Evolutionary conservation across 2,329 filamentous ascomycete species (phyloP).

Genomic region (Alternaria sp.): DNA sequence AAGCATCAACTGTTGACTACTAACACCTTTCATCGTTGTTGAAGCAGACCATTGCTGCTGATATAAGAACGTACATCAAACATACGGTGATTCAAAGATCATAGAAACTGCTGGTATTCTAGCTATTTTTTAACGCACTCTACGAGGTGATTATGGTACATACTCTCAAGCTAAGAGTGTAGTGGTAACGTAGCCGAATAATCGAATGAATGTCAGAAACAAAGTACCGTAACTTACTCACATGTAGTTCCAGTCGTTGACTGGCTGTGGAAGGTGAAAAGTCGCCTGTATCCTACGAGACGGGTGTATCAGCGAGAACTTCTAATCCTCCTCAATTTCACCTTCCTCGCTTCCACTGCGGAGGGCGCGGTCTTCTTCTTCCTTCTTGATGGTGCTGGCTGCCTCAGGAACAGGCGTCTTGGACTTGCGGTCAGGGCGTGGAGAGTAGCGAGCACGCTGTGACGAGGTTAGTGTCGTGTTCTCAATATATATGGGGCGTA

Average conservation of each 20-base stretch:
- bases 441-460: conserved; percentile 57
- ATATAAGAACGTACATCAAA: neutral
- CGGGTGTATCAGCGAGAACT: conserved; percentile 6
- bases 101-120: neutral
- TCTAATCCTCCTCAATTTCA: conserved; percentile 83
- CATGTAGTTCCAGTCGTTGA: neutral
- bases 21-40: neutral
- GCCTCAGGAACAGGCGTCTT: conserved; percentile 58
- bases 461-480: conserved; percentile 13
- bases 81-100: neutral
- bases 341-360: conserved; percentile 95
- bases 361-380: conserved; percentile 67
- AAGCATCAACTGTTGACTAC: neutral
- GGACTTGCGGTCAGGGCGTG: conserved; percentile 63
- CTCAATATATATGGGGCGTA: neutral
- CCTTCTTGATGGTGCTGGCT: conserved; percentile 37
- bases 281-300: conserved; percentile 1
- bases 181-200: neutral
- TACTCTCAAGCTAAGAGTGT: neutral
- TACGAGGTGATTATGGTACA: conserved; percentile 1
- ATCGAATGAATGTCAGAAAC: neutral
- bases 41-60: neutral
- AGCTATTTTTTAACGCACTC: neutral
- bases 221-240: conserved; percentile 9
- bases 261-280: neutral